phyloP scores from a whole-genome alignment of 2,329 filamentous ascomycete genomes.

The Apiospora phragmitis region DNA sequence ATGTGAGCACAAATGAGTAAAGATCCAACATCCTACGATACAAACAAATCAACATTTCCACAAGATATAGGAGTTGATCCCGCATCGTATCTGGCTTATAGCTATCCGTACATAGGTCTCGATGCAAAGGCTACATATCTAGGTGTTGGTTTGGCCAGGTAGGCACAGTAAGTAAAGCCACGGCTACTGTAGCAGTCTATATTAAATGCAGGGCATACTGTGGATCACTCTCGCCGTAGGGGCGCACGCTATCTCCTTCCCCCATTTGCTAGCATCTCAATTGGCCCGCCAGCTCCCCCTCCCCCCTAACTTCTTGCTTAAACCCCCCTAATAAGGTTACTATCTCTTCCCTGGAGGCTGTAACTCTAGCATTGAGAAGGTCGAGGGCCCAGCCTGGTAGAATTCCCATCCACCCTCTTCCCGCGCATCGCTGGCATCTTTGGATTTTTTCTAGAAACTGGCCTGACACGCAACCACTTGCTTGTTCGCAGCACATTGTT shows the following conservation, averaged over 20 bases:
- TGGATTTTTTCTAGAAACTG: background rate
- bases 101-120: background rate
- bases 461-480: background rate
- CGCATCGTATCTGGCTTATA: background rate
- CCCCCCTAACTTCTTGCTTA: background rate
- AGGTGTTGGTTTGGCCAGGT: background rate
- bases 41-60: background rate
- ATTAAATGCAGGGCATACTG: background rate
- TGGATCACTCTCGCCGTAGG: background rate
- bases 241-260: background rate
- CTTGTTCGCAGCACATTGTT: background rate
- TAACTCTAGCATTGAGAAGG: background rate
- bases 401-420: background rate
- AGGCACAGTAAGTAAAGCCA: background rate
- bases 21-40: background rate
- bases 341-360: background rate
- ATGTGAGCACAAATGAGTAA: background rate
- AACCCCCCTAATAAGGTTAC: background rate
- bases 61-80: background rate
- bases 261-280: constrained; percentile 1
- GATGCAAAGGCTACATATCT: background rate
- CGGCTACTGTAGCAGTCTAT: background rate
- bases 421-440: constrained; percentile 1
- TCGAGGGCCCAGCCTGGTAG: background rate
- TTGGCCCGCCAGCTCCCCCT: background rate